Conservation (phyloP, 192 early-diverging fungal species). For the Dissophora globulifera region DNA sequence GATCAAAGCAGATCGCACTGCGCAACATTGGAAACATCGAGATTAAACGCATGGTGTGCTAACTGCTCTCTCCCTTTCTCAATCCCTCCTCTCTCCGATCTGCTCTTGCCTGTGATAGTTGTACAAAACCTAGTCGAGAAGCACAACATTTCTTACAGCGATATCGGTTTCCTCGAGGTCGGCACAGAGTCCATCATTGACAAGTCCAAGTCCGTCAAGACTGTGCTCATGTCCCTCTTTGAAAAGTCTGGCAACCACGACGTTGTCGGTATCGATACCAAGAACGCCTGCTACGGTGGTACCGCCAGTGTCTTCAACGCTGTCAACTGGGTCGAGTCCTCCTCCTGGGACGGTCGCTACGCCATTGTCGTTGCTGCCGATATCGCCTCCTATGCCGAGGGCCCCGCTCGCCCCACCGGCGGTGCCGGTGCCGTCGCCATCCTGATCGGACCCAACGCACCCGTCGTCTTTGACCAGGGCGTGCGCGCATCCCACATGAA, state of each 20-base stretch:
- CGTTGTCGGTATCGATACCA: slow-evolving; percentile 97
- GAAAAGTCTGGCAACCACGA: slow-evolving; percentile 88
- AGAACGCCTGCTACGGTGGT: slow-evolving; percentile 99
- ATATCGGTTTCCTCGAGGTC: slow-evolving; percentile 95
- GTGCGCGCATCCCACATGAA: slow-evolving; percentile 94
- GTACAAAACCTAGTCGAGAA: slow-evolving; percentile 94
- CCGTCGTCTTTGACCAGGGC: slow-evolving; percentile 89
- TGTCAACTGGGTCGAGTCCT: slow-evolving; percentile 96
- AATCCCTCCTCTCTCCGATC: not conserved
- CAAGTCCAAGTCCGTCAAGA: slow-evolving; percentile 98
- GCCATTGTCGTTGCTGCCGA: slow-evolving; percentile 93
- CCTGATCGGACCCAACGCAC: slow-evolving; percentile 92
- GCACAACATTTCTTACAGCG: slow-evolving; percentile 84
- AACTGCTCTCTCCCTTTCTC: no score
- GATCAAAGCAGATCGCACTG: no score
- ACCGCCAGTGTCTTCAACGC: slow-evolving; percentile 96
- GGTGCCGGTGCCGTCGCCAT: slow-evolving; percentile 94
- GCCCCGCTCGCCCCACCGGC: slow-evolving; percentile 92
- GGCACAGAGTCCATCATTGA: slow-evolving; percentile 99
- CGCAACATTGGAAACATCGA: no score
- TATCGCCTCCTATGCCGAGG: slow-evolving; percentile 95
- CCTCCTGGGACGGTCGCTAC: slow-evolving; percentile 93
- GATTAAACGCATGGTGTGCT: no score
- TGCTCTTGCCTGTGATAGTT: slow-evolving; percentile 56
- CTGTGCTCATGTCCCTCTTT: slow-evolving; percentile 96